phyloP scores from a whole-genome alignment of 129 eudicot species.

The Tagetes patula region DNA sequence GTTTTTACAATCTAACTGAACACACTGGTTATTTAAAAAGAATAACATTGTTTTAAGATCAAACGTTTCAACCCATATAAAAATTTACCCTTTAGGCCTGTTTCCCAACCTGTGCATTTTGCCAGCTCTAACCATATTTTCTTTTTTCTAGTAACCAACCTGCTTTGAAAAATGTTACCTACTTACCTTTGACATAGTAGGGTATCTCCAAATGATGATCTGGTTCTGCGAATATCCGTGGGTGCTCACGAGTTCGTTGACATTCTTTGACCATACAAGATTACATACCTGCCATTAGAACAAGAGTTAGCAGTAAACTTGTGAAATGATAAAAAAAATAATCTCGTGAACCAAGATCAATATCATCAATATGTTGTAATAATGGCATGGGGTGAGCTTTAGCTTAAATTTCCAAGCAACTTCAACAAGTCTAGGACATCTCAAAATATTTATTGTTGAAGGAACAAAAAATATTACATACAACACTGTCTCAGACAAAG shows the following conservation, averaged over 20 bases:
- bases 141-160: constrained; percentile 17
- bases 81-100: background rate
- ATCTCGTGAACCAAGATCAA: constrained; percentile 19
- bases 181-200: constrained; percentile 93
- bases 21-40: background rate
- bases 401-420: background rate
- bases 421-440: background rate
- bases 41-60: background rate
- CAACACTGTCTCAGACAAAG: background rate
- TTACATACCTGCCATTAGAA: constrained; percentile 77
- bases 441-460: background rate
- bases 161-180: constrained; percentile 47
- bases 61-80: background rate
- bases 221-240: constrained; percentile 98
- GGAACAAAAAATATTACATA: background rate
- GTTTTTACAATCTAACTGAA: background rate
- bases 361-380: background rate
- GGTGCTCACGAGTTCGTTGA: constrained; percentile 96
- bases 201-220: constrained; percentile 94
- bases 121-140: constrained; percentile 2
- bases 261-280: constrained; percentile 97
- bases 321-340: background rate
- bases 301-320: constrained; percentile 6
- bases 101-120: background rate
- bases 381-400: background rate